Evolutionary conservation across 768 basidiomycete species (phyloP), one percentile per base, ranked within the genome.

Genomic region (Porphyrellus cyaneotinctus): DNA sequence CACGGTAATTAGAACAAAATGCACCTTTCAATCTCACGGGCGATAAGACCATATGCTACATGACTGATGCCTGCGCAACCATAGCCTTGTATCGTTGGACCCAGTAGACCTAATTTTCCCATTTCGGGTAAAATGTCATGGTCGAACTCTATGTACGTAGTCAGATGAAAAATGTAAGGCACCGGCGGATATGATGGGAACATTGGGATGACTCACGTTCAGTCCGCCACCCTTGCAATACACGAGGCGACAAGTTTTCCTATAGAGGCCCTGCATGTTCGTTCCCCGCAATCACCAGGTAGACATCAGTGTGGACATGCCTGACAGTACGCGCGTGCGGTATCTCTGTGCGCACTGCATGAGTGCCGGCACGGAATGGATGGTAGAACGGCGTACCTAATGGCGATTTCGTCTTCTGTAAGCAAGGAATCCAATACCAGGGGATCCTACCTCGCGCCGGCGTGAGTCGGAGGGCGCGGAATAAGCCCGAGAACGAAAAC

Each of bases 31-130:
- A 98, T 86, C 69, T 97, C 95, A 36, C 95, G 78, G 4, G 92
- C 91, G 61, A 98, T 89, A 24, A 98, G 77, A 6, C 95, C 95
- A 58, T 97, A 97, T 1, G 95, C 89, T 12, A 97, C 94, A 60
- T 85, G 87, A 60, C 86, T 89, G 17, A 83, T 85, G 20, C 95
- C 95, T 0, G 95, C 95, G 64, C 95, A 98, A 22, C 90, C 93
- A 58, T 97, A 97, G 1, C 92, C 95, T 53, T 86, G 69, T 58
- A 97, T 97, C 0, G 95, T 98, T 2, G 95, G 85, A 0, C 95
- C 95, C 2, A 98, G 76, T 14, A 97, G 72, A 2, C 95, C 95
- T 4, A 97, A 75, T 55, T 84, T 81, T 6, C 95, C 95, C 95
- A 97, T 97, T 68, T 95, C 91, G 10, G 83, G 82, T 20, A 97